Conservation (phyloP, 2,329 filamentous ascomycete species). For the Aspergillus intermedius region DNA sequence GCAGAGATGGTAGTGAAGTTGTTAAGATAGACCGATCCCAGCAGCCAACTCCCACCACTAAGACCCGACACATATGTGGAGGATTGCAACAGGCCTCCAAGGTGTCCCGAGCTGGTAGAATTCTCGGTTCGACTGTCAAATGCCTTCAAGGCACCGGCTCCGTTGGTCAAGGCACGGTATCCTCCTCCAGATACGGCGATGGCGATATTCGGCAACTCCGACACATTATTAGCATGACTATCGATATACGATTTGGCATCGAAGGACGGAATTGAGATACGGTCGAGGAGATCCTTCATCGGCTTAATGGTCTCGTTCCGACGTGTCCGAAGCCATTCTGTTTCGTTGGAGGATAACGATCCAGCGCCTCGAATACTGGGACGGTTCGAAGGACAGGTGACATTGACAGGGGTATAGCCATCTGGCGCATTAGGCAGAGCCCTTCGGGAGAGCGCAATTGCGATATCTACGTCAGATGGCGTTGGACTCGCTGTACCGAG, state of each 20-base stretch:
- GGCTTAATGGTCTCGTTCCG: constrained; percentile 66
- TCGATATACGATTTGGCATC: constrained; percentile 66
- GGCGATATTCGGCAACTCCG: constrained; percentile 60
- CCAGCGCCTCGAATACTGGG: constrained; percentile 62
- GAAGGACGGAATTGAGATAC: constrained; percentile 62
- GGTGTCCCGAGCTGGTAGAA: constrained; percentile 56
- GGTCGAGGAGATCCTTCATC: constrained; percentile 65
- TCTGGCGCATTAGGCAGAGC: constrained; percentile 53
- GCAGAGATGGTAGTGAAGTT: constrained; percentile 65
- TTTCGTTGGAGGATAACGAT: constrained; percentile 61
- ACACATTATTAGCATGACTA: constrained; percentile 47
- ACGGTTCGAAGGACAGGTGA: constrained; percentile 62
- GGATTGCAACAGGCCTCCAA: constrained; percentile 75
- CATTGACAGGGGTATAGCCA: constrained; percentile 63
- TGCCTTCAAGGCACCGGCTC: constrained; percentile 70
- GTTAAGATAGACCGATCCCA: constrained; percentile 70
- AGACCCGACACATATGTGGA: constrained; percentile 75
- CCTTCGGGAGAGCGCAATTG: neutral
- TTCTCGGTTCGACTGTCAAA: constrained; percentile 67
- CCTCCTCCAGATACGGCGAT: constrained; percentile 78
- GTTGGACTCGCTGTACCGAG: neutral
- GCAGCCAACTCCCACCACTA: constrained; percentile 76
- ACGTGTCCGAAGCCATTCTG: constrained; percentile 64
- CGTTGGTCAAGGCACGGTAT: constrained; percentile 79
- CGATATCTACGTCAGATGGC: neutral